Conservation (phyloP, 768 basidiomycete genomes). For the Termitomyces sp. region DNA sequence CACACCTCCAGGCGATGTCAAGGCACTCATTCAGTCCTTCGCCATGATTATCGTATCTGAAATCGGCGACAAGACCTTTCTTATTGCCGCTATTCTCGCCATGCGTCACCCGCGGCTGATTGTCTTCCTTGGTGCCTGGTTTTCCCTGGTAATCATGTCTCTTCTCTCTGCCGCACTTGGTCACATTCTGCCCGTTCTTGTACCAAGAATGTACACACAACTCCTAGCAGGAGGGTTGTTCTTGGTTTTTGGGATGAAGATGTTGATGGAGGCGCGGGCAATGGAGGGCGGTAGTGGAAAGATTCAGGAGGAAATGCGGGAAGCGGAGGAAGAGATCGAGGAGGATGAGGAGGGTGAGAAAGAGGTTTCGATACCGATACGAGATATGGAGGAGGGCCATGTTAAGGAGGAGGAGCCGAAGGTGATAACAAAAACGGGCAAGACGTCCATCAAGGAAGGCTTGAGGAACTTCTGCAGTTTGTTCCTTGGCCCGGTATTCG, state of each 20-base stretch:
- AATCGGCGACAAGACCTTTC: slow-evolving; percentile 96
- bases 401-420: slow-evolving; percentile 9
- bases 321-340: slow-evolving; percentile 94
- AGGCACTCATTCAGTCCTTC: slow-evolving; percentile 76
- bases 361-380: slow-evolving; percentile 54
- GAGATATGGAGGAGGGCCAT: slow-evolving; percentile 71
- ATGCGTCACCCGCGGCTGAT: slow-evolving; percentile 86
- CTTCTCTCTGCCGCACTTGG: slow-evolving; percentile 93
- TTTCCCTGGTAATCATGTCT: slow-evolving; percentile 89
- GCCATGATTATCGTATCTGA: slow-evolving; percentile 90
- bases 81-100: slow-evolving; percentile 79
- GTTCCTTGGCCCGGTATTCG: slow-evolving; percentile 88
- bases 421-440: slow-evolving; percentile 19
- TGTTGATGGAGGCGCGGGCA: slow-evolving; percentile 78
- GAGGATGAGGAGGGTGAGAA: slow-evolving; percentile 54
- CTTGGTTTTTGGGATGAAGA: slow-evolving; percentile 85
- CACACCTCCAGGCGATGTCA: slow-evolving; percentile 26
- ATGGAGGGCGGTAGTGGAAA: slow-evolving; percentile 81
- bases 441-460: slow-evolving; percentile 44
- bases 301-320: slow-evolving; percentile 91
- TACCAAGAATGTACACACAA: slow-evolving; percentile 72
- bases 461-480: slow-evolving; percentile 79
- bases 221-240: slow-evolving; percentile 78
- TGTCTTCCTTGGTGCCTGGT: slow-evolving; percentile 88
- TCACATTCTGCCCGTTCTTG: slow-evolving; percentile 78